Conservation (phyloP, 2,329 filamentous ascomycete species). For the Akanthomyces muscarius region DNA sequence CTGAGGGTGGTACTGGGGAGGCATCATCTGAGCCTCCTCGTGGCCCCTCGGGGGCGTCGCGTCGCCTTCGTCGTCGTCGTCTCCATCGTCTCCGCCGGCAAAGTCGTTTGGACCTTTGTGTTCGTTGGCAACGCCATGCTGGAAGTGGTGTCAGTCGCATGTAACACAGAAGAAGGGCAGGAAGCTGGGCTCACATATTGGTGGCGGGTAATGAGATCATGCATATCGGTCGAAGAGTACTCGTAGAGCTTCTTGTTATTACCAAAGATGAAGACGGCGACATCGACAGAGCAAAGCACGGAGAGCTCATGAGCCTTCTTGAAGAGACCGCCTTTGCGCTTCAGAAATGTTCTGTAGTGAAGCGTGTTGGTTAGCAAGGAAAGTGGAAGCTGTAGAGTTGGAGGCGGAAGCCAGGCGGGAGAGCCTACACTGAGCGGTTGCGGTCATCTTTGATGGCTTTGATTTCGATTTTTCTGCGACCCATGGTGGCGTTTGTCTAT, state of each 20-base stretch:
- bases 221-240: constrained; percentile 92
- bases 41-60: constrained; percentile 64
- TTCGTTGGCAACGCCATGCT: constrained; percentile 92
- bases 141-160: constrained; percentile 21
- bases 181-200: constrained; percentile 68
- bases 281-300: constrained; percentile 95
- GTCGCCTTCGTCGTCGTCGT: constrained; percentile 67
- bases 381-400: not conserved
- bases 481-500: constrained; percentile 55
- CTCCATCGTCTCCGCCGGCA: constrained; percentile 82
- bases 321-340: constrained; percentile 97
- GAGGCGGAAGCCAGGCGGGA: not conserved
- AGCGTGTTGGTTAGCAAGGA: constrained; percentile 15
- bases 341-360: constrained; percentile 80
- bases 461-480: constrained; percentile 98
- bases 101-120: constrained; percentile 96
- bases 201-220: constrained; percentile 81
- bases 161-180: constrained; percentile 15
- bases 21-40: constrained; percentile 63
- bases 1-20: constrained; percentile 66
- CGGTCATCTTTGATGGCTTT: constrained; percentile 99
- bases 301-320: constrained; percentile 99
- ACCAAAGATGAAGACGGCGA: constrained; percentile 97
- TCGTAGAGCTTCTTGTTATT: constrained; percentile 99
- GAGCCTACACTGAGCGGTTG: constrained; percentile 89